Conservation (phyloP, 139 green algal species). For the Picochlorum sp. region DNA sequence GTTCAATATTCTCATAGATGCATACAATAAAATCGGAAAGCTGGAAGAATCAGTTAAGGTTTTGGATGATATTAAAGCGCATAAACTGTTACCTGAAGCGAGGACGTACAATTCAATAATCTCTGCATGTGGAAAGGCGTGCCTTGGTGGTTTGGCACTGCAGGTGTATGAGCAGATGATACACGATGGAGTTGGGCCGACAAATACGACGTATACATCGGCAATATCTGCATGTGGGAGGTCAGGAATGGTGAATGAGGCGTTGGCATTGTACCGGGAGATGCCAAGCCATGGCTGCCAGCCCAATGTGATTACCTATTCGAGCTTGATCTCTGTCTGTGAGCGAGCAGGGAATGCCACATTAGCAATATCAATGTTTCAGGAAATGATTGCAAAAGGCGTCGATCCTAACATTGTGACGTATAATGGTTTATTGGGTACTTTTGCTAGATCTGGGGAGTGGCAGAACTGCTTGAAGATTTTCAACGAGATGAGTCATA, state of each 20-base stretch:
- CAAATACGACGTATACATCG: conserved; percentile 70
- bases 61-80: conserved; percentile 24
- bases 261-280: conserved; percentile 53
- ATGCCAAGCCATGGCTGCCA: conserved; percentile 57
- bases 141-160: conserved; percentile 43
- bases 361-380: conserved; percentile 19
- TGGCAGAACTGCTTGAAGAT: conserved; percentile 66
- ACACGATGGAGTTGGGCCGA: conserved; percentile 45
- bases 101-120: conserved; percentile 78
- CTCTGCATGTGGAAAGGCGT: conserved; percentile 60
- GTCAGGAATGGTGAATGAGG: conserved; percentile 37
- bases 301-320: conserved; percentile 77
- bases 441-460: conserved; percentile 19
- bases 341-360: conserved; percentile 24
- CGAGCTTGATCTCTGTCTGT: conserved; percentile 72
- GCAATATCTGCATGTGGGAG: conserved; percentile 68
- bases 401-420: conserved; percentile 31
- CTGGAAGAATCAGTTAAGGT: conserved; percentile 45
- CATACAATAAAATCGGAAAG: conserved; percentile 62
- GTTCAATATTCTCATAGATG: conserved; percentile 74
- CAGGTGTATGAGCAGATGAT: conserved; percentile 46
- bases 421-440: conserved; percentile 26
- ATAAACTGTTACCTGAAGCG: conserved; percentile 53
- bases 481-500: conserved; percentile 65
- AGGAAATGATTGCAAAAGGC: conserved; percentile 24